Evolutionary conservation across 108 stramenopile species (phyloP).

Genomic region (Cyclotella atomus): DNA sequence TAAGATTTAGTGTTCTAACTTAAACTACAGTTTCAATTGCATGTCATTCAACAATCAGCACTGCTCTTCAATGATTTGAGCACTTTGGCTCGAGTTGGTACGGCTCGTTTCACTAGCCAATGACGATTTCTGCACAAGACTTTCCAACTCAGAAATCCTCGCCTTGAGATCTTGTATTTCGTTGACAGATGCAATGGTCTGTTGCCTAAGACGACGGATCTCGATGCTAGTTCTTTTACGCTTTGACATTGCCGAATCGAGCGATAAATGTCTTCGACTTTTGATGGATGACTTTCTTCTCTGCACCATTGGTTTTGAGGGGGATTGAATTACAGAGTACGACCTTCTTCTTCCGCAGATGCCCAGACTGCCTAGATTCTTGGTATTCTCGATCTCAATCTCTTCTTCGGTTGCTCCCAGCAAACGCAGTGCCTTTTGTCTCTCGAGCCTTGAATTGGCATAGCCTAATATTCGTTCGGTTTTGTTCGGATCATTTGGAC

Average conservation of each 20-base stretch:
- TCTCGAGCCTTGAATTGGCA: conserved; percentile 11
- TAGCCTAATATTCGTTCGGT: conserved; percentile 40
- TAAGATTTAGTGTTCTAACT: no score
- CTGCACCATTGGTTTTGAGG: not conserved
- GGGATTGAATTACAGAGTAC: not conserved
- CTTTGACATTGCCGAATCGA: not conserved
- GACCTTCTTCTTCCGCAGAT: not conserved
- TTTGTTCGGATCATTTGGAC: conserved; percentile 17
- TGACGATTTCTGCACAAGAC: not conserved
- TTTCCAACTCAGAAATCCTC: conserved; percentile 16
- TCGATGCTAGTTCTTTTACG: not conserved
- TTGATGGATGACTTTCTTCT: not conserved
- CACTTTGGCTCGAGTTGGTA: not conserved
- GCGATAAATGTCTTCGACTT: not conserved
- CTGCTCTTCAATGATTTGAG: not conserved
- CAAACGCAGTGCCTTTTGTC: conserved; percentile 41
- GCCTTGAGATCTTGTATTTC: conserved; percentile 30
- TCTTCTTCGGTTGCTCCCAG: conserved; percentile 43
- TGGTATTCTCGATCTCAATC: conserved; percentile 42
- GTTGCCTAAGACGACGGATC: not conserved
- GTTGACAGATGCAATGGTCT: conserved; percentile 3
- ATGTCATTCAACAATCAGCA: no score
- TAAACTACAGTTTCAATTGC: no score
- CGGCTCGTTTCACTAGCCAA: not conserved
- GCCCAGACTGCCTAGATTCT: conserved; percentile 39